Base-by-base conservation (phyloP, 164 flowering plant genomes). In the Pachysandra terminalis region DNA sequence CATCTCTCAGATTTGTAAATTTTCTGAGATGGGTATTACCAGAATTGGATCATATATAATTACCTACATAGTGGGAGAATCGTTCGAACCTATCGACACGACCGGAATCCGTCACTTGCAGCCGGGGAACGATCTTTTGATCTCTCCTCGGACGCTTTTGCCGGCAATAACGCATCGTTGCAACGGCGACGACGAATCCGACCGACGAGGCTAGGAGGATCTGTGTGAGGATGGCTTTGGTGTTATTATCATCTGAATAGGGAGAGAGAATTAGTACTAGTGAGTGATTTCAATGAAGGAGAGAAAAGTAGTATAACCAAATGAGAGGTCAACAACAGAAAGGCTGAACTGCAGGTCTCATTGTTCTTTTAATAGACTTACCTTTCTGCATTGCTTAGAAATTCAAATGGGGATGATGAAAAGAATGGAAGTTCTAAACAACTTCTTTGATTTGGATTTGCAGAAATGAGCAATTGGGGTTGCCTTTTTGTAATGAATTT, bases 51-150 rank as follows among this genome's bases (percentile, higher is more conserved):
- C 24, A 55, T 55, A 9, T 12, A 52, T 32, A 32, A 40, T 65
- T 87, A 91, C 98, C 98, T 61, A 94, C 91, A 68, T 94, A 94
- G 64, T 84, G 82, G 41, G 96, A 78, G 79, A 94, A 94, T 37
- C 76, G 68, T 68, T 94, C 98, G 14, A 91, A 70, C 23, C 56
- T 77, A 35, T 79, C 84, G 23, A 82, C 51, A 1, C 83, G 85
- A 64, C 91, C 89, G 7, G 95, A 86, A 32, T 74, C 83, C 12
- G 81, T 79, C 48, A 77, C 58, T 51, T 72, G 65, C 2, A 88
- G 68, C 54, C 45, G 66, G 0, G 98, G 97, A 45, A 75, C 60
- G 62, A 83, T 73, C 51, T 66, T 73, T 7, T 55, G 52, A 27
- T 81, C 66, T 19, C 32, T 60, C 69, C 49, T 37, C 9, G 61